Evolutionary conservation across 192 early-diverging fungal genomes (phyloP).

Genomic region (Geranomyces michiganensis): DNA sequence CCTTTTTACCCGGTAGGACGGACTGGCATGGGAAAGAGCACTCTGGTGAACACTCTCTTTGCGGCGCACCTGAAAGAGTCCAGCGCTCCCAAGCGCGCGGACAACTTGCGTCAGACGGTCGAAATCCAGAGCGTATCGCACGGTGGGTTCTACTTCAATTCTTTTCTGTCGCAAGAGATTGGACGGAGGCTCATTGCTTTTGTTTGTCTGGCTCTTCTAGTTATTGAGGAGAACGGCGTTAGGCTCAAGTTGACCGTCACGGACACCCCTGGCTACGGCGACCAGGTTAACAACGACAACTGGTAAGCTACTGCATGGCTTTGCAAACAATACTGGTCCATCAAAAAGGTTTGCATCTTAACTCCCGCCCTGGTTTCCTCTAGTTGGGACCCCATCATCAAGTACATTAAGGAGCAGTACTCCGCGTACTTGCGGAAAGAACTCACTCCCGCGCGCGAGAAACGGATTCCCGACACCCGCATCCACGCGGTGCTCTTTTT

Average conservation of each 20-base stretch:
- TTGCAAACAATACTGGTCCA: too few relatives aligned
- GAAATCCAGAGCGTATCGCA: constrained; percentile 92
- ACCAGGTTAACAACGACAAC: constrained; percentile 98
- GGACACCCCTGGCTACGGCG: constrained; percentile 97
- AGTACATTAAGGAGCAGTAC: constrained; percentile 99
- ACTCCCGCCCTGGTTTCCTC: too few relatives aligned
- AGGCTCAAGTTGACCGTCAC: constrained; percentile 92
- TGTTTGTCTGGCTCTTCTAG: constrained; percentile 30
- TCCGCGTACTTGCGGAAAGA: constrained; percentile 93
- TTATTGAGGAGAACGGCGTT: constrained; percentile 95
- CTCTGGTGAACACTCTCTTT: constrained; percentile 98
- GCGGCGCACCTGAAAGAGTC: constrained; percentile 92
- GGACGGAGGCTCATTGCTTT: too few relatives aligned
- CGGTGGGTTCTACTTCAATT: constrained; percentile 48
- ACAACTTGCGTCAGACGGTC: constrained; percentile 87
- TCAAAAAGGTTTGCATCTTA: too few relatives aligned
- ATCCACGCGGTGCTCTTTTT: constrained; percentile 97
- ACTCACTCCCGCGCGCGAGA: constrained; percentile 70
- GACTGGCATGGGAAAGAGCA: constrained; percentile 97
- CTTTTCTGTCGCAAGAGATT: too few relatives aligned
- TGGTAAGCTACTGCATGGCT: constrained; percentile 59
- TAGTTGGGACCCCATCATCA: constrained; percentile 96
- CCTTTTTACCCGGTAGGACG: constrained; percentile 63
- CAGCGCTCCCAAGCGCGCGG: constrained; percentile 82
- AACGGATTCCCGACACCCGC: constrained; percentile 90